Evolutionary conservation across 1,139 yeast species (phyloP), one percentile per base, ranked within the genome.

Genomic region (Candida anutae): DNA sequence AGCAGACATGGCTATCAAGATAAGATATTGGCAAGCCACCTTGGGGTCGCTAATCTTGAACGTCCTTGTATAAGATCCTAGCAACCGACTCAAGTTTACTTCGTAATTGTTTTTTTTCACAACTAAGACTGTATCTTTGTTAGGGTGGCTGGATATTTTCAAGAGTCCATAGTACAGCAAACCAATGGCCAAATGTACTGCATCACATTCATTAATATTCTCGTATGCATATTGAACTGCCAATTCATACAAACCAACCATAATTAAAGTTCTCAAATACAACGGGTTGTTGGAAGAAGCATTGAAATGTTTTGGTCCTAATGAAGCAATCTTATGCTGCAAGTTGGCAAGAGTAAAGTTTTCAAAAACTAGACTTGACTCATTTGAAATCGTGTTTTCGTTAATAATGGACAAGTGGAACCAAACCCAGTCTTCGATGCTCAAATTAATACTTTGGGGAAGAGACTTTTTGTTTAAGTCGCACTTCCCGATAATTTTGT

Each of bases 341-440:
- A 93, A 69, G 46, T 87, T 94, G 19, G 53, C 55, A 38, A 90
- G 62, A 1, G 79, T 68, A 51, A 85, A 90, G 37, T 72, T 70
- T 43, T 84, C 95, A 48, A 74, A 79, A 6, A 75, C 62, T 26
- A 80, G 70, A 32, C 64, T 70, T 14, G 62, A 52, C 10, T 55
- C 55, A 16, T 51, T 45, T 11, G 5, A 5, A 22, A 39, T 41
- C 25, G 47, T 48, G 28, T 61, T 65, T 42, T 82, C 93, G 34
- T 78, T 74, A 12, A 82, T 74, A 18, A 88, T 64, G 46, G 78
- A 71, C 32, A 90, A 67, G 54, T 90, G 96, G 49, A 83, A 74
- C 99, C 98, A 90, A 30, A 88, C 55, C 98, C 98, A 90, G 55
- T 90, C 98, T 52, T 90, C 98, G 29, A 88, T 74, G 35, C 94